phyloP scores from a whole-genome alignment of 192 early-diverging fungal species.

The Umbelopsis ramanniana region DNA sequence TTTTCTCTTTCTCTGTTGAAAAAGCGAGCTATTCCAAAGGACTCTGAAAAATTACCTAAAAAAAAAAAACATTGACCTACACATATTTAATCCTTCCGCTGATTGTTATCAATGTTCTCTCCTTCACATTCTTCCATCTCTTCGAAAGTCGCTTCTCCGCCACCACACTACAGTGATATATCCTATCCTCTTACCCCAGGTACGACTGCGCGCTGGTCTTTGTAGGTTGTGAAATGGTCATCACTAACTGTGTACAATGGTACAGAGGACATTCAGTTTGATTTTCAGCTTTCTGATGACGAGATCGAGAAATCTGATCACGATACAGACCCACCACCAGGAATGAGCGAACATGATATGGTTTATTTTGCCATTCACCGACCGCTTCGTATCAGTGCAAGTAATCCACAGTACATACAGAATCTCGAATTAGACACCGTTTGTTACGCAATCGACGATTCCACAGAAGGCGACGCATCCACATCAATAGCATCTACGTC shows the following conservation, averaged over 20 bases:
- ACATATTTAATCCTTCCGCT: background rate
- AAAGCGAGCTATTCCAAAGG: background rate
- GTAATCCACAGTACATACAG: background rate
- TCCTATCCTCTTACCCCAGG: constrained; percentile 11
- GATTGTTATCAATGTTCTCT: constrained; percentile 5
- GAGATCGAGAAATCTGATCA: background rate
- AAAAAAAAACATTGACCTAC: no score
- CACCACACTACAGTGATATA: background rate
- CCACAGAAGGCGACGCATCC: background rate
- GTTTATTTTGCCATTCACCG: constrained; percentile 15
- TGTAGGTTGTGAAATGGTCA: no score
- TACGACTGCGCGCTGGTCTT: background rate
- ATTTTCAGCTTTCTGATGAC: background rate
- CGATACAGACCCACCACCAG: background rate
- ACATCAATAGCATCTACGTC: background rate
- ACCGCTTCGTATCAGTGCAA: background rate
- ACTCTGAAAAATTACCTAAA: no score
- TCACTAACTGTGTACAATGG: no score
- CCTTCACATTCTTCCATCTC: background rate
- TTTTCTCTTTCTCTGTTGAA: background rate
- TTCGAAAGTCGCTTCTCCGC: background rate
- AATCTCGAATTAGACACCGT: background rate
- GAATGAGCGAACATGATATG: background rate
- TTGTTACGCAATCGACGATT: background rate
- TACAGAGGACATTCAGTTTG: background rate